phyloP scores from a whole-genome alignment of 2,329 filamentous ascomycete species.

The Aspergillus aculeatus region DNA sequence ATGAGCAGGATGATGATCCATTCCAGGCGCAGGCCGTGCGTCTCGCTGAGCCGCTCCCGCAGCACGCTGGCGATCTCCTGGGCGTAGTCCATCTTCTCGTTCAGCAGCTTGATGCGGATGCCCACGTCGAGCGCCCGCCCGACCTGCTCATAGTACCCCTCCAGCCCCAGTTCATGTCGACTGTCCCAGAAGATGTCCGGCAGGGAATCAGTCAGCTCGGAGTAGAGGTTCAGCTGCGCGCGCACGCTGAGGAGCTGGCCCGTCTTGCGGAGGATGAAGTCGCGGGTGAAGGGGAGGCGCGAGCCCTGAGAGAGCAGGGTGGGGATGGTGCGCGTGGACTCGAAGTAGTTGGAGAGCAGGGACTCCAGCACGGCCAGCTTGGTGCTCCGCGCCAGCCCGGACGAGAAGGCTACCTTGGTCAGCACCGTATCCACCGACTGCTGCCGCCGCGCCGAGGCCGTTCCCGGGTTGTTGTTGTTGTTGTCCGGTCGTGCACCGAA shows the following conservation, averaged over 20 bases:
- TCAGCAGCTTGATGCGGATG: conserved; percentile 83
- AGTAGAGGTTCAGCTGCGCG: conserved; percentile 93
- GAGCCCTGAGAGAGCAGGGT: conserved; percentile 69
- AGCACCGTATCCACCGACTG: conserved; percentile 63
- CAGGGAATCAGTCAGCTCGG: conserved; percentile 89
- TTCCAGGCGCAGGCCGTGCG: conserved; percentile 82
- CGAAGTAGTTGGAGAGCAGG: conserved; percentile 77
- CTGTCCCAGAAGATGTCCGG: conserved; percentile 98
- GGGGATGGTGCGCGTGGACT: conserved; percentile 80
- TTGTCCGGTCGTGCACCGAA: conserved; percentile 13
- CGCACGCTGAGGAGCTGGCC: conserved; percentile 86
- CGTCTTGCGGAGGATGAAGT: conserved; percentile 87
- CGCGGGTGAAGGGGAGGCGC: conserved; percentile 63
- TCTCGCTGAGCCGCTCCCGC: conserved; percentile 84
- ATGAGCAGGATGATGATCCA: conserved; percentile 97
- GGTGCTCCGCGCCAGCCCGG: conserved; percentile 84
- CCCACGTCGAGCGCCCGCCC: conserved; percentile 87
- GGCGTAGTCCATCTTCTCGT: conserved; percentile 97
- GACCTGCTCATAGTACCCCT: conserved; percentile 93
- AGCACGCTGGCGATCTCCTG: conserved; percentile 90
- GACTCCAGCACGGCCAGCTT: conserved; percentile 91
- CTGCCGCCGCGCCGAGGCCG: conserved; percentile 9
- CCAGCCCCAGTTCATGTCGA: conserved; percentile 80
- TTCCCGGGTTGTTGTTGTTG: too few species aligned
- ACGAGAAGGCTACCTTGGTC: conserved; percentile 95